phyloP scores from a whole-genome alignment of 192 early-diverging fungal species.

The Rhizoclosmatium globosum region DNA sequence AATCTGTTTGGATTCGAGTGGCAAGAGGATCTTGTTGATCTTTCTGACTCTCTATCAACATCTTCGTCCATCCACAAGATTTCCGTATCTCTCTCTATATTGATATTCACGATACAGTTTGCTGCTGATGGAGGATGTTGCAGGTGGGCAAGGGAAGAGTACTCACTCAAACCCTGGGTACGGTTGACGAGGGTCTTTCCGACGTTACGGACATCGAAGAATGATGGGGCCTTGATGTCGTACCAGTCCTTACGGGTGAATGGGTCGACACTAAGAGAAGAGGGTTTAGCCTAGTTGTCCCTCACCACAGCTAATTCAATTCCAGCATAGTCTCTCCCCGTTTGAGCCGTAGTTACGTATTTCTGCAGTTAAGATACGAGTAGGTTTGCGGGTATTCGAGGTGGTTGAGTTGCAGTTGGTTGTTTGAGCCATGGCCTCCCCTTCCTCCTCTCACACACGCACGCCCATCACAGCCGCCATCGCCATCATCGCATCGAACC shows the following conservation, averaged over 20 bases:
- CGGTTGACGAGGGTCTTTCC: slow-evolving; percentile 99
- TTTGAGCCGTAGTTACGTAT: background rate
- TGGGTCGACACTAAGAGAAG: slow-evolving; percentile 86
- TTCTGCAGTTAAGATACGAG: background rate
- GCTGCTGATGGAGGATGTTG: too few relatives aligned
- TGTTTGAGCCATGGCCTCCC: background rate
- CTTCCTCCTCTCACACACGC: background rate
- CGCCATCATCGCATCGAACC: slow-evolving; percentile 16
- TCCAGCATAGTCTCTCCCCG: background rate
- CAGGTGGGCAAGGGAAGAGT: slow-evolving; percentile 5
- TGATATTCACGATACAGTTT: too few relatives aligned
- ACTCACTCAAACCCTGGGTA: slow-evolving; percentile 97
- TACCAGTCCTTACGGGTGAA: slow-evolving; percentile 99
- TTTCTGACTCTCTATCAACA: too few relatives aligned
- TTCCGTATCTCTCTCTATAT: too few relatives aligned
- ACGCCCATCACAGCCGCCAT: slow-evolving; percentile 2
- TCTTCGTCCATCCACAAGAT: too few relatives aligned
- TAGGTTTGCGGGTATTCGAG: background rate
- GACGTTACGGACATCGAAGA: slow-evolving; percentile 92
- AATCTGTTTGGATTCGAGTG: background rate
- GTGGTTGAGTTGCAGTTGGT: background rate
- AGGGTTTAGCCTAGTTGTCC: background rate
- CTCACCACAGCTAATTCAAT: background rate
- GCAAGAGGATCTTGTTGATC: too few relatives aligned
- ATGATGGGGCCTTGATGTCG: slow-evolving; percentile 97